Conservation (phyloP, 768 basidiomycete genomes). For the Psilocybe azurescens region DNA sequence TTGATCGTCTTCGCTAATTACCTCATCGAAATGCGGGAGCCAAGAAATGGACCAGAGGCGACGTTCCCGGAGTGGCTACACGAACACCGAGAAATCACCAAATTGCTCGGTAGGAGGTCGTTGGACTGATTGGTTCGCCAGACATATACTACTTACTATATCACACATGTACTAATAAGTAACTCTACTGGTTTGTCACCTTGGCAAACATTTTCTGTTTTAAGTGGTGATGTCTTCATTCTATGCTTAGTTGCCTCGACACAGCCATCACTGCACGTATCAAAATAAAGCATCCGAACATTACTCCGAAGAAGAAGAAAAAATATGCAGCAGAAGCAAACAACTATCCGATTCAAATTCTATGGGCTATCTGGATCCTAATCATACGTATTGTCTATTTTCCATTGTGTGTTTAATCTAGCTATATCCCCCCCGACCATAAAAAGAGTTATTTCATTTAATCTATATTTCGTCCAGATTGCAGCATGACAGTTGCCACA, state of each 20-base stretch:
- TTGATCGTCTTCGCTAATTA: constrained; percentile 96
- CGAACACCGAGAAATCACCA: constrained; percentile 85
- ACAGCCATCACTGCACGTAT: too few relatives aligned
- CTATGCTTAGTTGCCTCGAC: too few relatives aligned
- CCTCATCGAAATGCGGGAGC: constrained; percentile 71
- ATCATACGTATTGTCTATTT: neutral
- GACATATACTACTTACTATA: too few relatives aligned
- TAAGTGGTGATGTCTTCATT: too few relatives aligned
- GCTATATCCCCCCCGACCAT: neutral
- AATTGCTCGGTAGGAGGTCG: constrained; percentile 69
- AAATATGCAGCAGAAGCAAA: too few relatives aligned
- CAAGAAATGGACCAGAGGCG: constrained; percentile 33
- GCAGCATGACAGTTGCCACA: constrained; percentile 9
- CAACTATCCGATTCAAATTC: too few relatives aligned
- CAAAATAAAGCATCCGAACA: too few relatives aligned
- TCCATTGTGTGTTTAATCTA: neutral
- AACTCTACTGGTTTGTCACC: neutral
- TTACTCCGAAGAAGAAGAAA: too few relatives aligned
- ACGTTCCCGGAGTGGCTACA: constrained; percentile 86
- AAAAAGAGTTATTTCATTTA: neutral
- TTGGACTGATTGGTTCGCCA: constrained; percentile 49
- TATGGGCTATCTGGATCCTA: too few relatives aligned
- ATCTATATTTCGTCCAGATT: constrained; percentile 12
- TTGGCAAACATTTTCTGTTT: too few relatives aligned
- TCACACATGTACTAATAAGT: neutral